Evolutionary conservation across 179 eudicot species (phyloP), one percentile per base, ranked within the genome.

Genomic region (Sideroxylon spinosum): DNA sequence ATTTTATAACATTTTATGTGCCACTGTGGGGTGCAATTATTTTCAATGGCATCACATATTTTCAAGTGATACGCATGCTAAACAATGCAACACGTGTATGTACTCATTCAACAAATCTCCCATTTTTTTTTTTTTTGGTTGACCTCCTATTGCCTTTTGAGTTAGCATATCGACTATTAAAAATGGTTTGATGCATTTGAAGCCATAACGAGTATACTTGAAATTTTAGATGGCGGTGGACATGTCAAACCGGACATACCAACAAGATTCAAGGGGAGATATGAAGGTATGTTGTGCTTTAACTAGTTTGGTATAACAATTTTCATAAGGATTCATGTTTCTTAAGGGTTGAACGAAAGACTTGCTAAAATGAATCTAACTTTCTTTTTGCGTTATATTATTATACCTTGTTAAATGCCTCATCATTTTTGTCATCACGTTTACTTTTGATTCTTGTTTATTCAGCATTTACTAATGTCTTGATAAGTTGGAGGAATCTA

Each of bases 1-100:
- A 93, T 84, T 95, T 95, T 78, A 85, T 86, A 73, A 95, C 99
- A 80, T 95, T 95, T 84, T 95, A 95, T 84, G 90, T 87, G 77
- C 99, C 99, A 13, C 89, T 95, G 19, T 95, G 99, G 99, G 95
- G 97, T 81, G 99, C 99, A 57, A 95, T 95, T 84, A 89, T 93
- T 53, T 93, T 91, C 90, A 95, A 95, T 78, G 97, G 93, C 28
- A 77, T 91, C 76, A 93, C 98, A 61, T 95, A 95, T 82, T 93
- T 95, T 83, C 99, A 95, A 93, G 99, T 95, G 84, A 95, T 95
- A 75, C 95, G 98, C 77, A 95, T 95, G 99, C 86, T 95, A 76
- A 95, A 92, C 85, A 95, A 92, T 75, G 99, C 93, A 63, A 87
- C 98, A 9, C 93, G 98, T 71, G 98, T 95, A 90, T 71, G 97